phyloP scores from a whole-genome alignment of 23 red algal species.

The Agarophyton chilense region DNA sequence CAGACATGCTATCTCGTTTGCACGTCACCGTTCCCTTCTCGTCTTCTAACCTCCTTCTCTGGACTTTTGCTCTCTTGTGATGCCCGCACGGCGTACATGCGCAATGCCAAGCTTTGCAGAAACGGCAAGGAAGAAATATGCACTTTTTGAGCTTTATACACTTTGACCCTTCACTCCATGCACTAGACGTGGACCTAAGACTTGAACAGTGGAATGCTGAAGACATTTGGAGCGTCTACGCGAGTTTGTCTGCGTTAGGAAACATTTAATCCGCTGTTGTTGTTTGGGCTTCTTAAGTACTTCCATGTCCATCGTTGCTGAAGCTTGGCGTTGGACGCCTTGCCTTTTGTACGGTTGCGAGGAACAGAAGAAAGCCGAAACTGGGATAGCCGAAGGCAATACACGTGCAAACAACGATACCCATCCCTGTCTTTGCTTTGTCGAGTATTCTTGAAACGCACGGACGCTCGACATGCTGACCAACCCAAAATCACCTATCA shows the following conservation, averaged over 20 bases:
- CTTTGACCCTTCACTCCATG: background rate
- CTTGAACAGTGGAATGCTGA: background rate
- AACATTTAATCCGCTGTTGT: too few relatives aligned
- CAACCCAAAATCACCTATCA: too few relatives aligned
- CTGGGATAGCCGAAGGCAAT: too few relatives aligned
- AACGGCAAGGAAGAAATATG: background rate
- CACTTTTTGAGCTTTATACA: background rate
- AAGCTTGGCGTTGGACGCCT: too few relatives aligned
- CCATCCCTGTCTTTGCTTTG: too few relatives aligned
- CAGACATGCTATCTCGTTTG: background rate
- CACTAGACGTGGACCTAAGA: background rate
- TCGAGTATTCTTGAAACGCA: too few relatives aligned
- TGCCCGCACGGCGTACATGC: background rate
- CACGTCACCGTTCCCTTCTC: background rate
- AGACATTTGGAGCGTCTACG: background rate
- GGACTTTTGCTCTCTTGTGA: background rate
- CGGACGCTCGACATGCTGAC: too few relatives aligned
- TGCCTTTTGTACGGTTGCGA: too few relatives aligned
- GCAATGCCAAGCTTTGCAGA: background rate
- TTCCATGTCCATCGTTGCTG: too few relatives aligned
- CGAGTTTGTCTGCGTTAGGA: background rate
- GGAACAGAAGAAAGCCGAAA: too few relatives aligned
- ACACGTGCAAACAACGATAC: too few relatives aligned
- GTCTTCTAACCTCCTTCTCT: background rate
- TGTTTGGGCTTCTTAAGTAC: too few relatives aligned